Conservation (phyloP, 1,284 basidiomycete species). For the Ceratobasidium sp. region DNA sequence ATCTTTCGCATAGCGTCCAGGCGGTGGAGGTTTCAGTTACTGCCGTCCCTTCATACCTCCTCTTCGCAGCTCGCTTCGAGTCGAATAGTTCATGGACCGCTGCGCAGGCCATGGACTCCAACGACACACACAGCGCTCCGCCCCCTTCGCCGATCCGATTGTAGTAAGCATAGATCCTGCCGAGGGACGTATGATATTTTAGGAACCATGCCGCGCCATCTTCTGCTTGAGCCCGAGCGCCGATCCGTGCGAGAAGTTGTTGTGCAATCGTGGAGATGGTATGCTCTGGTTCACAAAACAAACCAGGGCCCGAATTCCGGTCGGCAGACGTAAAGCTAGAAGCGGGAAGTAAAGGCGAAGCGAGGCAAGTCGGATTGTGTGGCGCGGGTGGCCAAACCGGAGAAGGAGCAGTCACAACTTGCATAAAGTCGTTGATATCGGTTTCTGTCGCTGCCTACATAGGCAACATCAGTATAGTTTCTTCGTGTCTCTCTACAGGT, state of each 20-base stretch:
- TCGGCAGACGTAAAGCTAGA: neutral
- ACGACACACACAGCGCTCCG: neutral
- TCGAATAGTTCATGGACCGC: constrained; percentile 10
- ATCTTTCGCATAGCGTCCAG: constrained; percentile 21
- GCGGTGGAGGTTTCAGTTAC: constrained; percentile 1
- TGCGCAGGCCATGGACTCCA: constrained; percentile 11
- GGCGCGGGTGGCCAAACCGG: neutral
- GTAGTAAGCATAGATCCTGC: constrained; percentile 29
- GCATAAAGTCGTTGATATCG: constrained; percentile 8
- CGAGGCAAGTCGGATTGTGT: neutral
- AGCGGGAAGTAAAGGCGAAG: neutral
- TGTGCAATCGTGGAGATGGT: neutral
- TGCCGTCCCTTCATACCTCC: constrained; percentile 1
- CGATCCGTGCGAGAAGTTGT: constrained; percentile 1
- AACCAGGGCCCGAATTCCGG: neutral
- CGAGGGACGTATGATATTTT: constrained; percentile 8
- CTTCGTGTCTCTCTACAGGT: neutral
- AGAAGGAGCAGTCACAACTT: neutral
- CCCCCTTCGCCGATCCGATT: neutral
- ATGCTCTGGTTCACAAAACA: neutral
- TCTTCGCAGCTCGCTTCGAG: neutral
- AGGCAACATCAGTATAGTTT: neutral
- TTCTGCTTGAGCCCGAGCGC: neutral
- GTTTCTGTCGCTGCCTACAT: neutral
- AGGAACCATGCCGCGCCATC: constrained; percentile 18